phyloP scores from a whole-genome alignment of 257 asterid species.

The Handroanthus guayacan region DNA sequence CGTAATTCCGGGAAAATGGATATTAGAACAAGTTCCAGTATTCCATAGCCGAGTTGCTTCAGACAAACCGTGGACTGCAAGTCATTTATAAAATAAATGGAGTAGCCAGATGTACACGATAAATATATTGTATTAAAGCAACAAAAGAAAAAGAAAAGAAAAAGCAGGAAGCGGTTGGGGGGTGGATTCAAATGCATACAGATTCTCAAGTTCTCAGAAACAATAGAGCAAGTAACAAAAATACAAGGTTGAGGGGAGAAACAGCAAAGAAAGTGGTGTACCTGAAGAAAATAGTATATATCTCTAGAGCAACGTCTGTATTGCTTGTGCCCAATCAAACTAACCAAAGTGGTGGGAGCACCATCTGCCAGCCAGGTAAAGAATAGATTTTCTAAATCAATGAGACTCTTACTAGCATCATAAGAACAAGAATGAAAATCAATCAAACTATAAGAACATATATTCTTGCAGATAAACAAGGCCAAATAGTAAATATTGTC shows the following conservation, averaged over 20 bases:
- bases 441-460: slow-evolving; percentile 5
- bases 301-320: slow-evolving; percentile 90
- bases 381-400: slow-evolving; percentile 26
- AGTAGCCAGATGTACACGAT: neutral
- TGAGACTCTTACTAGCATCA: slow-evolving; percentile 28
- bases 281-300: slow-evolving; percentile 93
- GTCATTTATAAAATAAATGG: slow-evolving; percentile 9
- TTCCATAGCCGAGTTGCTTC: slow-evolving; percentile 95
- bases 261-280: slow-evolving; percentile 32
- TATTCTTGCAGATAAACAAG: slow-evolving; percentile 6
- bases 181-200: neutral
- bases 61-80: slow-evolving; percentile 89
- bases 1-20: slow-evolving; percentile 85
- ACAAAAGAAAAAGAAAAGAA: too few species aligned
- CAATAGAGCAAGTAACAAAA: neutral
- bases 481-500: neutral
- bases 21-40: slow-evolving; percentile 81
- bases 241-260: neutral
- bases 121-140: too few species aligned
- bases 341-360: slow-evolving; percentile 91
- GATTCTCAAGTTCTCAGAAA: neutral
- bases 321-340: slow-evolving; percentile 96
- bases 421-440: slow-evolving; percentile 13
- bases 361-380: slow-evolving; percentile 67
- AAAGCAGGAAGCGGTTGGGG: too few species aligned